Percentiles rank a stretch among this genome's conserved stretches.
Evolutionary conservation across 2,329 filamentous ascomycete genomes (phyloP).

Genomic region (Aspergillus costaricaensis): DNA sequence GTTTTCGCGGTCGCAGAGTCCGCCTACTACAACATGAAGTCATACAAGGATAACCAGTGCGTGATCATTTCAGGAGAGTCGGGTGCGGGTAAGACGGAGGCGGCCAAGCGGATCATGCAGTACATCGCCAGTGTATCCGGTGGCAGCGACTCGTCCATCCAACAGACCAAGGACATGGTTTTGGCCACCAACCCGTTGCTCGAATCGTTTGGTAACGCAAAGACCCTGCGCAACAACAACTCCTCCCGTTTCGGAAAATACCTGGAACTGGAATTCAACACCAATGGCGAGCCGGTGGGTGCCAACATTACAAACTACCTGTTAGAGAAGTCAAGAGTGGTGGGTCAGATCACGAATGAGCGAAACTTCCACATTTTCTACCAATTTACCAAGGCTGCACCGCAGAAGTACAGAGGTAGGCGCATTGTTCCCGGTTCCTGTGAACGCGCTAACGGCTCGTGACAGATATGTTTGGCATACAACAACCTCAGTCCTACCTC

Average conservation of each 20-base stretch:
- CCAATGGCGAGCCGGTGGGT: conserved; percentile 85
- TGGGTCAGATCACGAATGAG: conserved; percentile 92
- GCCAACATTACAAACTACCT: conserved; percentile 99
- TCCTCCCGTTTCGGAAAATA: conserved; percentile 98
- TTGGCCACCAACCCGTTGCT: conserved; percentile 95
- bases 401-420: conserved; percentile 72
- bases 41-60: conserved; percentile 98
- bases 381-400: conserved; percentile 94
- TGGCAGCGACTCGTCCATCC: conserved; percentile 78
- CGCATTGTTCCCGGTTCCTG: neutral
- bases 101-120: conserved; percentile 98
- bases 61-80: conserved; percentile 99
- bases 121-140: conserved; percentile 98
- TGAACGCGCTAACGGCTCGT: conserved; percentile 10
- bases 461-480: conserved; percentile 77
- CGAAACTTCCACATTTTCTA: conserved; percentile 99
- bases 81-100: conserved; percentile 96
- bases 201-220: conserved; percentile 97
- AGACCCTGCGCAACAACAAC: conserved; percentile 98
- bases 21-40: conserved; percentile 99
- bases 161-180: conserved; percentile 99
- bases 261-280: conserved; percentile 93
- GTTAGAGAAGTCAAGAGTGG: conserved; percentile 90
- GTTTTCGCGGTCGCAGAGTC: conserved; percentile 97
- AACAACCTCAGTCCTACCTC: conserved; percentile 86